These are phyloP conservation scores for Papiliotrema fonsecae DNA, from an alignment of 1,284 basidiomycete genomes.

Conservation along the genomic window DNA sequence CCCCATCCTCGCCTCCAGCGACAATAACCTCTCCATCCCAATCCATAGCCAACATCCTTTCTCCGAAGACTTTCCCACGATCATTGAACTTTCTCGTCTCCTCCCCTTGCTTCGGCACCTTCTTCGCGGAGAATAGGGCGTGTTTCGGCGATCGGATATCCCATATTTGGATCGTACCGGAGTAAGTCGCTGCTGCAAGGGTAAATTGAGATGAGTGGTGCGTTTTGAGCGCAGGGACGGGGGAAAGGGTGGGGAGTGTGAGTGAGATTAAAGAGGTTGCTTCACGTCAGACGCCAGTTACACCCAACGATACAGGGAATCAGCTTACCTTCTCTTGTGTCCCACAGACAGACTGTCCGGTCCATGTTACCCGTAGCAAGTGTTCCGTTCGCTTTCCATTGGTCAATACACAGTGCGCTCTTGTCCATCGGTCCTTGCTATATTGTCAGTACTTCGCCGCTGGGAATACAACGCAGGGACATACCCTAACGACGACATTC, in stretches of 20 bases:
- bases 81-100: slow-evolving; percentile 37
- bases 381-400: slow-evolving; percentile 44
- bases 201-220: slow-evolving; percentile 61
- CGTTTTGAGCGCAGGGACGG: slow-evolving; percentile 65
- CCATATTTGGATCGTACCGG: slow-evolving; percentile 78
- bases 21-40: slow-evolving; percentile 70
- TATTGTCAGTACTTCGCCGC: background rate
- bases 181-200: slow-evolving; percentile 74
- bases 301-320: background rate
- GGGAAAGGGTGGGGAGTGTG: slow-evolving; percentile 58
- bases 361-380: slow-evolving; percentile 53
- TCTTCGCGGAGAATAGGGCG: slow-evolving; percentile 55
- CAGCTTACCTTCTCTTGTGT: slow-evolving; percentile 48
- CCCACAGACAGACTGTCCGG: slow-evolving; percentile 52
- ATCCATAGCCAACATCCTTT: slow-evolving; percentile 59
- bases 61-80: slow-evolving; percentile 56
- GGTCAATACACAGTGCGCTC: slow-evolving; percentile 49
- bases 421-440: slow-evolving; percentile 50
- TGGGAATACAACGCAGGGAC: slow-evolving; percentile 6
- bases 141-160: slow-evolving; percentile 63
- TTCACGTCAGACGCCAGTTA: slow-evolving; percentile 7
- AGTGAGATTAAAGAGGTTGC: slow-evolving; percentile 51
- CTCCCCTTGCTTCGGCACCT: slow-evolving; percentile 16
- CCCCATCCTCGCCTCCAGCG: slow-evolving; percentile 75
- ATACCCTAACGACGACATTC: slow-evolving; percentile 44